phyloP scores from a whole-genome alignment of 768 basidiomycete species.

The Lactarius sanguifluus region DNA sequence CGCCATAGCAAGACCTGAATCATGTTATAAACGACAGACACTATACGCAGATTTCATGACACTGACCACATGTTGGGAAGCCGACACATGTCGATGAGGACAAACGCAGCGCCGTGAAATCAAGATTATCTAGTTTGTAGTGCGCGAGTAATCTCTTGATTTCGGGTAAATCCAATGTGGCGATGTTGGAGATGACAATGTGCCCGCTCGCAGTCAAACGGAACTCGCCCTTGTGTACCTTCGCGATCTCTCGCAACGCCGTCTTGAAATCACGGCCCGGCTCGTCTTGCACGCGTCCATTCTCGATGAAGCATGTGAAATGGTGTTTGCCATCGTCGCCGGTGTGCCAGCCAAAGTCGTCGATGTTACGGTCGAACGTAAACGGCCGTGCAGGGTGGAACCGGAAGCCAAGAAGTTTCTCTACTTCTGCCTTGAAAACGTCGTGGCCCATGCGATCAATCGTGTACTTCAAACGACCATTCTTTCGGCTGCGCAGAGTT shows the following conservation, averaged over 20 bases:
- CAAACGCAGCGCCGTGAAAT: slow-evolving; percentile 73
- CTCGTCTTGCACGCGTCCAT: slow-evolving; percentile 96
- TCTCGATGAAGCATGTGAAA: slow-evolving; percentile 94
- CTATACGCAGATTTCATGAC: not conserved
- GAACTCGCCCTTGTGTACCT: slow-evolving; percentile 92
- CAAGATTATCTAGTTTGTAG: slow-evolving; percentile 88
- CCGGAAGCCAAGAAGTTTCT: slow-evolving; percentile 78
- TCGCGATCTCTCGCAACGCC: slow-evolving; percentile 88
- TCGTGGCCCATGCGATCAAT: slow-evolving; percentile 93
- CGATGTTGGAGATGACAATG: slow-evolving; percentile 80
- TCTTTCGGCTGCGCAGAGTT: slow-evolving; percentile 46
- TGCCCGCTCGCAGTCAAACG: slow-evolving; percentile 95
- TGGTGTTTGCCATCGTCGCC: slow-evolving; percentile 88
- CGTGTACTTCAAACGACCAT: slow-evolving; percentile 94
- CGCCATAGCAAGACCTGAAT: slow-evolving; percentile 68
- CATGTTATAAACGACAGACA: slow-evolving; percentile 7
- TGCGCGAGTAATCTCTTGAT: slow-evolving; percentile 79
- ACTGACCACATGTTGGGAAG: slow-evolving; percentile 86
- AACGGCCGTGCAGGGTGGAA: slow-evolving; percentile 74
- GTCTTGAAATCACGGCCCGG: slow-evolving; percentile 92
- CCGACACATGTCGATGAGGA: slow-evolving; percentile 96
- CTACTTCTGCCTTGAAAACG: slow-evolving; percentile 85
- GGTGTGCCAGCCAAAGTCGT: slow-evolving; percentile 93
- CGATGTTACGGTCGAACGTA: slow-evolving; percentile 84
- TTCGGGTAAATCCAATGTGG: slow-evolving; percentile 63